Conservation (phyloP, 2,329 filamentous ascomycete species). For the Bipolaris bicolor region DNA sequence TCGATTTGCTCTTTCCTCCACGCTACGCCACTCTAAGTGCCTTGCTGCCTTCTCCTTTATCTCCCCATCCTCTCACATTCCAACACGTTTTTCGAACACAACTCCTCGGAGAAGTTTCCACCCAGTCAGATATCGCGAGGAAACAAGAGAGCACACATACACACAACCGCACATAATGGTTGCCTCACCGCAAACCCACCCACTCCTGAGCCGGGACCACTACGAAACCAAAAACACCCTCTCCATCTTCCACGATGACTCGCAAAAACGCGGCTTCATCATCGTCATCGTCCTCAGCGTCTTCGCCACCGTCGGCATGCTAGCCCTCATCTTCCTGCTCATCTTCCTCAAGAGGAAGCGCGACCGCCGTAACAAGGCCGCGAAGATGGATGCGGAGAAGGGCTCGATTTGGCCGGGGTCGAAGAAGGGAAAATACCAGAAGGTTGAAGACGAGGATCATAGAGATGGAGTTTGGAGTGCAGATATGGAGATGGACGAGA, state of each 20-base stretch:
- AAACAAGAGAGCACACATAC: too few species aligned
- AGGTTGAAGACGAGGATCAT: constrained; percentile 7
- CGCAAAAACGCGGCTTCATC: constrained; percentile 8
- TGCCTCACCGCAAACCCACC: too few species aligned
- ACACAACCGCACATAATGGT: too few species aligned
- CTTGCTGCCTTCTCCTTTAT: too few species aligned
- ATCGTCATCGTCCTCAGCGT: constrained; percentile 10
- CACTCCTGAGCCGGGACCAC: too few species aligned
- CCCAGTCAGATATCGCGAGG: too few species aligned
- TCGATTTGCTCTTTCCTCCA: too few species aligned
- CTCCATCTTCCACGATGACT: constrained; percentile 5
- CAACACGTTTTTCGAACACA: too few species aligned
- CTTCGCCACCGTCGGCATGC: constrained; percentile 10
- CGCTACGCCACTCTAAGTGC: too few species aligned
- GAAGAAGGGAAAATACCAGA: constrained; percentile 5
- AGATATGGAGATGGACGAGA: constrained; percentile 9
- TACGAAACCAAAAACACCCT: not conserved
- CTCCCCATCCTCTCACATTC: too few species aligned
- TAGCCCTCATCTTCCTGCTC: constrained; percentile 7
- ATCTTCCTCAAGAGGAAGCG: constrained; percentile 10
- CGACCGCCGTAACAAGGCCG: constrained; percentile 2
- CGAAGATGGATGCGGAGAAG: constrained; percentile 7
- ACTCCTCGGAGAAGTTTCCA: too few species aligned
- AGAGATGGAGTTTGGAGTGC: constrained; percentile 11
- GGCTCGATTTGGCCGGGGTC: not conserved